phyloP scores from a whole-genome alignment of 2,329 filamentous ascomycete genomes.

The Grosmannia huntii region DNA sequence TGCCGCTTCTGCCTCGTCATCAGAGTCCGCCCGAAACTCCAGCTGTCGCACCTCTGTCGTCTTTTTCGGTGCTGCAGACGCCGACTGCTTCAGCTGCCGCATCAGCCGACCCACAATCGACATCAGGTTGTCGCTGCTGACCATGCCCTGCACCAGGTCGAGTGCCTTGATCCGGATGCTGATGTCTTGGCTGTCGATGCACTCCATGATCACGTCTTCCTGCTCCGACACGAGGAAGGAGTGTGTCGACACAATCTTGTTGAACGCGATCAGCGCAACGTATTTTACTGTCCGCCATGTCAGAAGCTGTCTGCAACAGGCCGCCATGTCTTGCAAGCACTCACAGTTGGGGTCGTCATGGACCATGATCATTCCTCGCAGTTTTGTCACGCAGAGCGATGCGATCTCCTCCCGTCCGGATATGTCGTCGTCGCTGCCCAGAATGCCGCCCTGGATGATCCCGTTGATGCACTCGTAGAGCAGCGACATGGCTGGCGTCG shows the following conservation, averaged over 20 bases:
- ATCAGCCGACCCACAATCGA: conserved; percentile 77
- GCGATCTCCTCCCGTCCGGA: conserved; percentile 85
- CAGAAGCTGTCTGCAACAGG: not conserved
- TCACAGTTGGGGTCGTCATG: conserved; percentile 87
- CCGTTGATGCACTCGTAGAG: conserved; percentile 98
- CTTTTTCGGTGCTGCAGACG: conserved; percentile 30
- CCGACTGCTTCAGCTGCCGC: conserved; percentile 64
- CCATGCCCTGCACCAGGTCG: conserved; percentile 87
- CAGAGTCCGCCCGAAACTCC: conserved; percentile 31
- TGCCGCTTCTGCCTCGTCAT: conserved; percentile 35
- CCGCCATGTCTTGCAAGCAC: conserved; percentile 18
- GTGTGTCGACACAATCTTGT: conserved; percentile 83
- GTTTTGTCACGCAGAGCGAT: conserved; percentile 78
- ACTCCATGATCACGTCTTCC: conserved; percentile 91
- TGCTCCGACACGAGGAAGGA: conserved; percentile 81
- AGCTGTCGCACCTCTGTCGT: conserved; percentile 31
- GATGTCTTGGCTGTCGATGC: conserved; percentile 90
- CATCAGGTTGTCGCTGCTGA: conserved; percentile 73
- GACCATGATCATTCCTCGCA: conserved; percentile 86
- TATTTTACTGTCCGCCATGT: conserved; percentile 64
- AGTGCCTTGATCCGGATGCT: conserved; percentile 89
- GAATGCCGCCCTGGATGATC: conserved; percentile 90
- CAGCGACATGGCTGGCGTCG: conserved; percentile 94
- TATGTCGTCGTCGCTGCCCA: conserved; percentile 64
- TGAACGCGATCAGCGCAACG: conserved; percentile 87